These are phyloP conservation scores for Mucor sp. DNA, from an alignment of 371 early-diverging fungal species.

Conservation along the genomic window DNA sequence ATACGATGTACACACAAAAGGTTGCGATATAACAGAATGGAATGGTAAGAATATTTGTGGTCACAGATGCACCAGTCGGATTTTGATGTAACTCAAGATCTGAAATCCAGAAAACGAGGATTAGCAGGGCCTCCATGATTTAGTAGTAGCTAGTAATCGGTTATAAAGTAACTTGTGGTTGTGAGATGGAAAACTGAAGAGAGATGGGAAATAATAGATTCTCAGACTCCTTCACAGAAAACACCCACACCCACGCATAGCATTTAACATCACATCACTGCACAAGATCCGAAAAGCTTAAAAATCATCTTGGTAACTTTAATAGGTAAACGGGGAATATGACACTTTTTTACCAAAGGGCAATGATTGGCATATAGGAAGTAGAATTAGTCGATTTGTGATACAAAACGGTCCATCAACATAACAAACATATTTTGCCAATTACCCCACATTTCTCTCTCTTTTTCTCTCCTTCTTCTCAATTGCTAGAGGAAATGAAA, in stretches of 20 bases:
- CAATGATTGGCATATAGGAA: background rate
- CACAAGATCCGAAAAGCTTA: background rate
- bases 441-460: background rate
- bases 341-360: background rate
- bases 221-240: background rate
- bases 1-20: too few relatives aligned
- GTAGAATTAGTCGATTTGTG: background rate
- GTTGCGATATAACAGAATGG: background rate
- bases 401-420: background rate
- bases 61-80: background rate
- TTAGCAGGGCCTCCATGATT: background rate
- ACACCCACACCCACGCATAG: background rate
- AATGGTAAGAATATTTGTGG: background rate
- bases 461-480: background rate
- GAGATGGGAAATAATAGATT: background rate
- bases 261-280: background rate
- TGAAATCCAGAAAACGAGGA: slow-evolving; percentile 1
- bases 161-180: background rate
- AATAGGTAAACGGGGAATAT: background rate
- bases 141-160: background rate
- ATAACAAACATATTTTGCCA: background rate
- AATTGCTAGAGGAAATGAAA: background rate
- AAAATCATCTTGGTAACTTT: background rate
- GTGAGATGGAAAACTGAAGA: background rate
- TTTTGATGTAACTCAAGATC: background rate